Base-by-base conservation (phyloP, 2,329 filamentous ascomycete genomes). In the Aspergillus sp. region DNA sequence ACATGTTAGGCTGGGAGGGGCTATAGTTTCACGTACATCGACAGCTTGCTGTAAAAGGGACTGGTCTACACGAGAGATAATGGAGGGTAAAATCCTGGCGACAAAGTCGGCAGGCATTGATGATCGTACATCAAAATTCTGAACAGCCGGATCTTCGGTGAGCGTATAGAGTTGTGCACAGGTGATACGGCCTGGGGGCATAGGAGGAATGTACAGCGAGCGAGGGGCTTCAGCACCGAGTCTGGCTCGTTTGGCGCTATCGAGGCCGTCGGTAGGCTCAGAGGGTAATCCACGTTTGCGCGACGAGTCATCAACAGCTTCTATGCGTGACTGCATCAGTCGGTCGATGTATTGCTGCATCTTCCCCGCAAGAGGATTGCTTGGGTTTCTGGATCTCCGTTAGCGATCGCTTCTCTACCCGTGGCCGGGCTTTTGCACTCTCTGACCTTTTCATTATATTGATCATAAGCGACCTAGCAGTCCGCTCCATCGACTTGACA, bases 401-500 rank as follows among this genome's bases (percentile, higher is more conserved):
- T 57, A 71, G 59, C 46, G 42, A 33, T 20, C 42, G 4, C 7
- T 19, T 19, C 33, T 20, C 8, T 32, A n/a, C 6, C 13, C 9
- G 9, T 14, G 7, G 17, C 11, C 3, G 20, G 24, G 36, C 26
- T 6, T 10, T 35, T 33, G 19, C 26, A 32, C 16, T 13, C n/a
- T 56, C 78, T 60, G 78, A 89, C 87, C 85, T 82, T 75, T 93
- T 93, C 60, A 88, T 79, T 49, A 96, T 77, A 71, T 96, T 92
- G 49, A 92, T 82, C 36, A 97, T 79, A 44, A 99, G 76, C 60
- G 91, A 85, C 63, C 91, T 84, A 3, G 89, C 89, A 20, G 94
- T 99, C 67, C 95, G 90, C 71, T 96, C 93, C 85, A 99, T 94
- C 4, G 93, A 97, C 72, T 87, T 90, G 55, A 95, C 82, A 62